phyloP scores from a whole-genome alignment of 306 rosid species.

The Prunus salicina region DNA sequence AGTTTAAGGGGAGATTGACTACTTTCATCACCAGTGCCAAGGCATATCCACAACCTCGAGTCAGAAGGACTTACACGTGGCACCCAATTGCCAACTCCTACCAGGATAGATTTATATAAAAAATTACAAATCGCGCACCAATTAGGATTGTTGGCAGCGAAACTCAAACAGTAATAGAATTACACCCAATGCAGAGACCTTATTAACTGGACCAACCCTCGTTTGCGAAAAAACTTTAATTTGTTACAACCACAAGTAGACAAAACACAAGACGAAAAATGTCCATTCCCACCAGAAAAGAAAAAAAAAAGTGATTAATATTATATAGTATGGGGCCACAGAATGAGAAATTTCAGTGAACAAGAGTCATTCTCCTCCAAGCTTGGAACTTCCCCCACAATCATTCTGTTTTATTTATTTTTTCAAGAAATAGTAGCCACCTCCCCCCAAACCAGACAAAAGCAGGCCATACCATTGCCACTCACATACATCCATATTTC shows the following conservation, averaged over 20 bases:
- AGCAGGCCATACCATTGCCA: slow-evolving; percentile 5
- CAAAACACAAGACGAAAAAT: no score
- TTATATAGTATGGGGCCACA: background rate
- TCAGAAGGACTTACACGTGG: rapidly evolving
- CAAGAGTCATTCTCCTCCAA: slow-evolving; percentile 19
- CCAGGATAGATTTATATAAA: rapidly evolving
- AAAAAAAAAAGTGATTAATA: background rate
- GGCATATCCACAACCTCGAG: no score
- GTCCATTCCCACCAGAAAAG: no score
- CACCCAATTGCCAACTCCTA: rapidly evolving
- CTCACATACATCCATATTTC: background rate
- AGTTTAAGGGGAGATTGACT: no score
- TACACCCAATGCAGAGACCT: rapidly evolving
- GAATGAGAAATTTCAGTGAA: background rate
- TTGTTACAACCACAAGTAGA: no score
- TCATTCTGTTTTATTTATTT: background rate
- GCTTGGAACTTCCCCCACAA: slow-evolving; percentile 35
- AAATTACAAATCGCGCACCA: rapidly evolving
- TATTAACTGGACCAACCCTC: no score
- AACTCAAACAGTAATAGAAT: rapidly evolving
- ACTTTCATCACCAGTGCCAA: rapidly evolving
- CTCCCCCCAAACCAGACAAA: slow-evolving; percentile 47
- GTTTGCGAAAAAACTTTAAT: no score
- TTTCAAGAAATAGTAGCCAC: slow-evolving; percentile 14
- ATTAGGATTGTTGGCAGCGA: rapidly evolving